These are phyloP conservation scores for Xylaria cubensis DNA, from an alignment of 495 filamentous ascomycete genomes.

Conservation along the genomic window DNA sequence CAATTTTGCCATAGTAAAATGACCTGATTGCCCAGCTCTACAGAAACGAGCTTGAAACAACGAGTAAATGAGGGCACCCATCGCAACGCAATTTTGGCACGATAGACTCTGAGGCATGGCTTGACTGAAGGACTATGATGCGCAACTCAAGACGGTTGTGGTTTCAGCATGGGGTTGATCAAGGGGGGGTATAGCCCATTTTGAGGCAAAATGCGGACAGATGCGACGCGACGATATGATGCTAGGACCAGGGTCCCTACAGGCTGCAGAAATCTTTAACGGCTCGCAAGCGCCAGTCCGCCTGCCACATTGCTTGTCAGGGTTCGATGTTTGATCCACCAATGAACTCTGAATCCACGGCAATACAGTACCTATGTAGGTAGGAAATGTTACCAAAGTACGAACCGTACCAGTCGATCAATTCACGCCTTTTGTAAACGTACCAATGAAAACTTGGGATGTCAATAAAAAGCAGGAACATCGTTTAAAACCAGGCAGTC, in stretches of 20 bases:
- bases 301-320: neutral
- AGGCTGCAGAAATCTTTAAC: constrained; percentile 1
- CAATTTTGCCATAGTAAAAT: neutral
- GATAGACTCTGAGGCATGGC: constrained; percentile 4
- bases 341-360: neutral
- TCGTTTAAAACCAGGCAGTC: neutral
- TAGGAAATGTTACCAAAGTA: too few species aligned
- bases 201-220: constrained; percentile 21
- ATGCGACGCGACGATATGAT: constrained; percentile 24
- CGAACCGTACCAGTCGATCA: neutral
- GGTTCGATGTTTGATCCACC: neutral
- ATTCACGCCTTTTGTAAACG: neutral
- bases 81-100: neutral
- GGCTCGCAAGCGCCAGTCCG: neutral
- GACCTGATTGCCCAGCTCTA: constrained; percentile 4
- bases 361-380: too few species aligned
- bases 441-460: neutral
- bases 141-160: constrained; percentile 25
- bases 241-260: constrained; percentile 7
- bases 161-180: constrained; percentile 20
- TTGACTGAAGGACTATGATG: constrained; percentile 16
- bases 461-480: neutral
- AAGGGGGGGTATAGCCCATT: constrained; percentile 10
- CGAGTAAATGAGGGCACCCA: constrained; percentile 6
- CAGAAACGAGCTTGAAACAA: constrained; percentile 19